These are phyloP conservation scores for Pythium chondricola DNA, from an alignment of 352 stramenopile genomes.

Conservation along the genomic window DNA sequence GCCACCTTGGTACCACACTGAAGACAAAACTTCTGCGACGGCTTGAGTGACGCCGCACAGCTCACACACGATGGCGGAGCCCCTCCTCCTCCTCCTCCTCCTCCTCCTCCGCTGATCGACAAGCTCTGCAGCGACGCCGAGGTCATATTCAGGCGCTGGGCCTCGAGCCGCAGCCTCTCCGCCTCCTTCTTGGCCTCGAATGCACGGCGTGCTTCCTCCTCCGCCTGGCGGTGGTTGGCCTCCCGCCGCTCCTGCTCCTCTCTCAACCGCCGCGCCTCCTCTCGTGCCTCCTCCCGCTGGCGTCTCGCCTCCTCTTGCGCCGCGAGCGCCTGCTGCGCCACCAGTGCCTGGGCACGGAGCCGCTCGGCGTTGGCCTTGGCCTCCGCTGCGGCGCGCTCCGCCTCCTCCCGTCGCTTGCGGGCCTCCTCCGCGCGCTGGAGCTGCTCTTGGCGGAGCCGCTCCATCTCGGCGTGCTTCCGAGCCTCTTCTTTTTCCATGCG, in stretches of 20 bases:
- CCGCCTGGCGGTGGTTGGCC: slow-evolving; percentile 46
- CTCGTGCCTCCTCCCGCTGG: slow-evolving; percentile 34
- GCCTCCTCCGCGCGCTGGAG: slow-evolving; percentile 49
- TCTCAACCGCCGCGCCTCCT: slow-evolving; percentile 42
- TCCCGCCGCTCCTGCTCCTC: slow-evolving; percentile 58
- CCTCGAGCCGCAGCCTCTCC: slow-evolving; percentile 51
- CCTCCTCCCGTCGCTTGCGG: slow-evolving; percentile 41
- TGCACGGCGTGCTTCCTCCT: slow-evolving; percentile 49
- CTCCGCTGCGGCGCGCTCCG: slow-evolving; percentile 45
- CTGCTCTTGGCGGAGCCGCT: slow-evolving; percentile 53
- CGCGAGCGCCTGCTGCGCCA: slow-evolving; percentile 51
- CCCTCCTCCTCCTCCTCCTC: not conserved
- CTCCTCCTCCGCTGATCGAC: slow-evolving; percentile 8
- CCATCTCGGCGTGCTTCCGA: slow-evolving; percentile 54
- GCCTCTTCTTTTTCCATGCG: slow-evolving; percentile 50
- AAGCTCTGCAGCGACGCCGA: slow-evolving; percentile 11
- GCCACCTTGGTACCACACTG: slow-evolving; percentile 64
- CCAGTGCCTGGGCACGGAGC: slow-evolving; percentile 43
- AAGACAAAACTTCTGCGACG: slow-evolving; percentile 69
- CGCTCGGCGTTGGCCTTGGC: slow-evolving; percentile 49
- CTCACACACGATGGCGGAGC: slow-evolving; percentile 1
- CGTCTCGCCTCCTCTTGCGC: slow-evolving; percentile 44
- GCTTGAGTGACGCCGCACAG: slow-evolving; percentile 53
- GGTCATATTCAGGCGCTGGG: slow-evolving; percentile 33
- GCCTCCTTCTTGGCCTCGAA: slow-evolving; percentile 63